Conservation (phyloP, 148 eudicot species). For the Persicaria maculosa region DNA sequence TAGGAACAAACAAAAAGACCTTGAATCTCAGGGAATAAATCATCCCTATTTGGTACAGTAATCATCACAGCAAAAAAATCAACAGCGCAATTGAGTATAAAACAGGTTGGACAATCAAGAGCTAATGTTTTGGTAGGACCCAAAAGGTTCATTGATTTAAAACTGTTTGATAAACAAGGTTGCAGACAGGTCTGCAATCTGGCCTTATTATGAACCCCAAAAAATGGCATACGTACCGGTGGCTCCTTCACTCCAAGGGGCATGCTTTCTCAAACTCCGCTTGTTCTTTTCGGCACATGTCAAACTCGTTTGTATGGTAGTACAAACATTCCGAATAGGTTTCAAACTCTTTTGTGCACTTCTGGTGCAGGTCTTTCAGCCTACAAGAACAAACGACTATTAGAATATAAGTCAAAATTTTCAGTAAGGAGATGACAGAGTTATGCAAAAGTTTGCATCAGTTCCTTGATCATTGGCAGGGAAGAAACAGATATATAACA, state of each 20-base stretch:
- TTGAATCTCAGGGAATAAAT: neutral
- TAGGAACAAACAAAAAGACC: neutral
- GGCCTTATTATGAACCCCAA: conserved; percentile 11
- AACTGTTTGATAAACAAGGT: neutral
- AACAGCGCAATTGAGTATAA: neutral
- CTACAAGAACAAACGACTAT: conserved; percentile 19
- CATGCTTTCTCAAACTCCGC: conserved; percentile 52
- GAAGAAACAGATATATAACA: neutral
- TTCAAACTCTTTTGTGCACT: conserved; percentile 48
- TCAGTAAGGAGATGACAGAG: neutral
- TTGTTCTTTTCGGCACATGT: conserved; percentile 51
- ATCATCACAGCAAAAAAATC: conserved; percentile 4
- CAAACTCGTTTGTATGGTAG: conserved; percentile 54
- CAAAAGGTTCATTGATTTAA: conserved; percentile 2
- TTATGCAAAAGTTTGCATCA: neutral
- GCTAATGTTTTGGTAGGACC: neutral
- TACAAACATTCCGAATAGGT: conserved; percentile 55
- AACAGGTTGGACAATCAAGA: conserved; percentile 7
- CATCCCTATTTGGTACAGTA: conserved; percentile 5
- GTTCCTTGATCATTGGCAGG: neutral
- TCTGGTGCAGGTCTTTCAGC: conserved; percentile 44
- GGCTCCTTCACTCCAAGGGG: conserved; percentile 27
- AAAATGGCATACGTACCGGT: conserved; percentile 8
- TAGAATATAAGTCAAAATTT: neutral
- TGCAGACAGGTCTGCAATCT: neutral